Evolutionary conservation across 2,329 filamentous ascomycete species (phyloP).

Genomic region (Xylariaceae sp.): DNA sequence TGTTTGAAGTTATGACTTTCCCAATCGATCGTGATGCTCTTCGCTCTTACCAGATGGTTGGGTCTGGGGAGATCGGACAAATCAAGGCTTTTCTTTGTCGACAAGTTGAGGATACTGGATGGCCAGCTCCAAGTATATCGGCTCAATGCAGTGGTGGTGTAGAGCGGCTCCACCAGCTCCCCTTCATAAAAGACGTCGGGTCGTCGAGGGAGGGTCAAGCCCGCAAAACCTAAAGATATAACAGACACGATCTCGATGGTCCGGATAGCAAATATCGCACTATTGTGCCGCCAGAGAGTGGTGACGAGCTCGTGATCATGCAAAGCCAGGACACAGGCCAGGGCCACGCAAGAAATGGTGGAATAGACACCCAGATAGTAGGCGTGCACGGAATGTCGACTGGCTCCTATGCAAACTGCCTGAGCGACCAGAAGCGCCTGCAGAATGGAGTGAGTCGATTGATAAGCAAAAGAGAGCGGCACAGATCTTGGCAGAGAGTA

Average conservation of each 20-base stretch:
- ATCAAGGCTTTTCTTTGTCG: conserved; percentile 52
- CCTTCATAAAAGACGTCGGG: conserved; percentile 60
- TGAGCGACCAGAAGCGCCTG: conserved; percentile 50
- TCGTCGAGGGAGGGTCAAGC: conserved; percentile 57
- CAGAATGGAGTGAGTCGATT: conserved; percentile 15
- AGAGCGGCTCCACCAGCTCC: conserved; percentile 56
- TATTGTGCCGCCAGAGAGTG: conserved; percentile 31
- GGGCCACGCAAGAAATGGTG: conserved; percentile 42
- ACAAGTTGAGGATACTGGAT: conserved; percentile 46
- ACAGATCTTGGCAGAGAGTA: conserved; percentile 9
- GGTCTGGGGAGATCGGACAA: conserved; percentile 57
- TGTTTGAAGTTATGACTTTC: conserved; percentile 40
- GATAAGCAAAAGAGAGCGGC: conserved; percentile 8
- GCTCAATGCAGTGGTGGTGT: conserved; percentile 53
- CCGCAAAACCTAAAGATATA: conserved; percentile 42
- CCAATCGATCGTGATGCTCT: conserved; percentile 47
- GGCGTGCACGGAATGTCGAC: conserved; percentile 45
- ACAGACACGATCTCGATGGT: conserved; percentile 41
- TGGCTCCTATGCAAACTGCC: conserved; percentile 43
- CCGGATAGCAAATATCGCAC: conserved; percentile 40
- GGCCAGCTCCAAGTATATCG: conserved; percentile 65
- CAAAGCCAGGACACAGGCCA: conserved; percentile 39
- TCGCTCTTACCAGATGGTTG: conserved; percentile 48
- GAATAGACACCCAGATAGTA: conserved; percentile 50
- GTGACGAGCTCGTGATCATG: conserved; percentile 40